Base-by-base conservation (phyloP, 495 filamentous ascomycete species). In the Aspergillus panamensis region DNA sequence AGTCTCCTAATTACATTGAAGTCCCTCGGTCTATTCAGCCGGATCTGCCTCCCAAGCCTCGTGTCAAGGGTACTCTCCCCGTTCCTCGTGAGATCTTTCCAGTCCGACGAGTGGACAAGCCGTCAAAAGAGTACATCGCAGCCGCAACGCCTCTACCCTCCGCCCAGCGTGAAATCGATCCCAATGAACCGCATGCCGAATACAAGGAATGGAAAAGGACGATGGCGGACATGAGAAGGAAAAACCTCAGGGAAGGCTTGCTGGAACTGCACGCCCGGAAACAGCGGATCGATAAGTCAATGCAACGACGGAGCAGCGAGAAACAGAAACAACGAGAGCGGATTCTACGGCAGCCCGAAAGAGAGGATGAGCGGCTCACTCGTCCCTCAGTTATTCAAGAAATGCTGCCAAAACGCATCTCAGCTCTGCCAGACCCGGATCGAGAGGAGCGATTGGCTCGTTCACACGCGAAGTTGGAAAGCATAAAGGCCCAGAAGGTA, bases 1-100 rank as follows among this genome's bases (percentile, higher is more conserved):
- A 90, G 66, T 88, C 84, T 43, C 89, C 89, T 58, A 79, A 80
- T 55, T 92, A 84, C 75, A 84, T 92, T 67, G 81, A 89, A 58
- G 72, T 91, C 42, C 89, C 89, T 32, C 70, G 64, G 43, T 62
- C 69, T 16, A 54, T 80, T 7, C 79, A 83, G 64, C 78, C 85
- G 3, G 55, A 68, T 64, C 70, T 73, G 13, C 67, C 70, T 8
- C 60, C 66, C 8, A 78, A 78, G 42, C 74, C 66, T 17, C 73
- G 66, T 55, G 76, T 88, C 57, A 90, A 90, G 73, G 89, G 89
- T 67, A 80, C 81, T 20, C 83, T 92, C 2, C 89, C 89, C 8
- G 76, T 83, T 6, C 89, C 89, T 31, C 80, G 86, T 53, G 75
- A 84, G 51, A 67, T 91, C 51, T 90, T 91, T 67, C 77, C 78